Percentiles rank a stretch among this genome's conserved stretches.
phyloP scores from a whole-genome alignment of 371 early-diverging fungal genomes.

The Apophysomyces ossiformis region DNA sequence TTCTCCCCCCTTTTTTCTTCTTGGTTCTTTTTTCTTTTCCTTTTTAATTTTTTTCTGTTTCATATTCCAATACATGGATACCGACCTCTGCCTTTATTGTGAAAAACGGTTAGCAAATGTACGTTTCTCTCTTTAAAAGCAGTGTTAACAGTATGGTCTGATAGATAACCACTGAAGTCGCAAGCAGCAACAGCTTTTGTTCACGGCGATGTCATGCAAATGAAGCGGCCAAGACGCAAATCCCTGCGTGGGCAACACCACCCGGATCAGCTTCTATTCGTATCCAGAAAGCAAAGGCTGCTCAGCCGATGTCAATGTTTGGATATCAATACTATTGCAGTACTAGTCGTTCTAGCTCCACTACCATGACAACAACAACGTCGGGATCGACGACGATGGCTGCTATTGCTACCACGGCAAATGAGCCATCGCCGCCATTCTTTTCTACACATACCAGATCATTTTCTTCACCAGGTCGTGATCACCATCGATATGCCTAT shows the following conservation, averaged over 20 bases:
- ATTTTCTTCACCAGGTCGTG: background rate
- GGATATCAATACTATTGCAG: background rate
- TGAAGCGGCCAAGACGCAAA: constrained; percentile 19
- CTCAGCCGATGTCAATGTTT: background rate
- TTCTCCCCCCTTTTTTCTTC: constrained; percentile 10
- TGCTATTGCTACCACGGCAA: background rate
- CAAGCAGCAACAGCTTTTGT: constrained; percentile 18
- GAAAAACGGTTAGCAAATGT: constrained; percentile 24
- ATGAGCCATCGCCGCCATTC: constrained; percentile 11
- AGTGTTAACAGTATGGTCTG: background rate
- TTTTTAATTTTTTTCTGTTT: constrained; percentile 12
- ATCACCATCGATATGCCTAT: background rate
- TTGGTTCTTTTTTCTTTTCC: constrained; percentile 9
- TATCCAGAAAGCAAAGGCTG: constrained; percentile 14
- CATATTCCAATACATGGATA: constrained; percentile 21
- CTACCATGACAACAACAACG: too few species aligned
- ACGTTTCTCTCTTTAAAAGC: constrained; percentile 5
- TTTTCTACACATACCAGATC: constrained; percentile 5
- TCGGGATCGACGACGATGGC: too few species aligned
- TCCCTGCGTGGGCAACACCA: constrained; percentile 24
- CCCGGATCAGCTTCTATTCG: constrained; percentile 16
- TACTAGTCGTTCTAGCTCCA: background rate
- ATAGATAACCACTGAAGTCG: background rate
- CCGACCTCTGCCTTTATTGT: constrained; percentile 31
- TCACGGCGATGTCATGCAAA: constrained; percentile 20